Evolutionary conservation across 768 basidiomycete species (phyloP), one percentile per base, ranked within the genome.

Genomic region (Zangia roseola): DNA sequence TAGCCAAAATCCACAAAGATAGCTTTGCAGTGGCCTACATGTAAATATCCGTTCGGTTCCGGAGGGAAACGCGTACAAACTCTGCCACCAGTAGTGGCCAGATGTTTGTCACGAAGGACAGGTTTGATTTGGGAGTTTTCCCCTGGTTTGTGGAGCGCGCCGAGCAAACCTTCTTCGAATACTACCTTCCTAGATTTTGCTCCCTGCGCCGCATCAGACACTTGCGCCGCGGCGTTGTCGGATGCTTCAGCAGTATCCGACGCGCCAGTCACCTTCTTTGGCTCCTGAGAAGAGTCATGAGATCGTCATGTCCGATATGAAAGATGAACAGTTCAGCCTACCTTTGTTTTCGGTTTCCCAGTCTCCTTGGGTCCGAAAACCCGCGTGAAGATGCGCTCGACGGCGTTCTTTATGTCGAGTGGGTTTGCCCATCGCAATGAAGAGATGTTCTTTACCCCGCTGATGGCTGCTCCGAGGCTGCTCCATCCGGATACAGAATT

Each of bases 1-100:
- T 92, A 99, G n/a, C 97, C 97, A 67, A 98, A 99, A 69, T 94
- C 90, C 53, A 98, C 85, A 60, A 97, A 95, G 61, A 99, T 97
- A 3, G 97, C 95, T 65, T 99, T 99, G 42, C 94, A 97, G 63
- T 99, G 97, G 3, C 95, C 95, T 56, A 92, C 87, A 60, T 93
- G 97, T 34, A 98, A 77, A 71, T 81, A 98, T 12, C 97, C 97
- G 64, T 99, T 99, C 4, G 97, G 97, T 71, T 99, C 97, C 2
- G 97, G 97, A 21, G 97, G 97, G 71, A 99, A 99, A 33, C 97
- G 91, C 10, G 97, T 99, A 73, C 86, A 86, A 5, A 98, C 94
- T 42, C 80, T 74, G 8, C 93, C 91, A 13, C 79, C 80, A 1
- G 97, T 98, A 6, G 76, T 77, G 8, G 81, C 77, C 34, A 98